Base-by-base conservation (phyloP, 441 rosid species). In the Brassica hybrid region DNA sequence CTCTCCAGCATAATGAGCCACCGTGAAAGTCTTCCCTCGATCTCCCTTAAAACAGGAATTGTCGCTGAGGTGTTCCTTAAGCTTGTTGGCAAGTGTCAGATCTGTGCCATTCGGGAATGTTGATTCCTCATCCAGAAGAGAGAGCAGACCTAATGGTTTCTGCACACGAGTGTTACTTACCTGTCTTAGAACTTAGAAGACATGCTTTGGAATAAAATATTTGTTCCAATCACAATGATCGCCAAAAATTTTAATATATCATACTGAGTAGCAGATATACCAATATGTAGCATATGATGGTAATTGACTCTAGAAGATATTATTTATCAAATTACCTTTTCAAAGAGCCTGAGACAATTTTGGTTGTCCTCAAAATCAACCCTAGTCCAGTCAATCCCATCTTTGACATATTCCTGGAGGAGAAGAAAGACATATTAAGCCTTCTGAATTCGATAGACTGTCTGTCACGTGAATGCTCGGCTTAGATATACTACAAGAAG, bases 291-390 rank as follows among this genome's bases (percentile, higher is more conserved):
- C 59, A 34, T 14, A 19, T 36, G 43, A 23, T 63, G 72, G 32
- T 19, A 17, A 2, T 7, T 77, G 68, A 50, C 71, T 32, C 2
- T 11, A 34, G 69, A 67, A 12, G 36, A 67, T 4, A 59, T 23
- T 59, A 48, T 10, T 17, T 67, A 62, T 52, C 43, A 13, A n/a
- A 62, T 48, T 83, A 94, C 98, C 97, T 92, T 91, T 83, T 94
- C 98, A 80, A 92, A 92, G 79, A 94, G 98, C 85, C 88, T 85
- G 70, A 94, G 97, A 82, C 98, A 94, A 73, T 89, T 89, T 81
- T 94, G 94, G 75, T 94, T 94, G 83, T 94, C 98, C 80, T 94
- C 97, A 83, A 94, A 94, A 70, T 94, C 97, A 85, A 94, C 97
- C 84, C 84, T 94, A 18, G 91, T 82, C 98, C 98, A 94, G 77